Conservation (phyloP, 257 asterid genomes). For the Salvia splendens region DNA sequence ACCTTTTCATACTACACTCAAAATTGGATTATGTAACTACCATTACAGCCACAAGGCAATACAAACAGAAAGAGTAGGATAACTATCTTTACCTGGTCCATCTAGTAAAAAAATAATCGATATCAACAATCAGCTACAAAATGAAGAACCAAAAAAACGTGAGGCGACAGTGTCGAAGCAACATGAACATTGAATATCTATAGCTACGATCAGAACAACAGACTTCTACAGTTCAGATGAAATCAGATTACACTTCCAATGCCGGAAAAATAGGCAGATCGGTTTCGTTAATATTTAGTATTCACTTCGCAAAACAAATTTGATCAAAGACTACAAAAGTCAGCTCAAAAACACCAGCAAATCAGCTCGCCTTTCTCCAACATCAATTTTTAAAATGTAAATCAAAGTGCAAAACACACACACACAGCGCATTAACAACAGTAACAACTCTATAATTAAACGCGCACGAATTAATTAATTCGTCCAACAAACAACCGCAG, state of each 20-base stretch:
- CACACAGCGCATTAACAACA: not conserved
- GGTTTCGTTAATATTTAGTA: not conserved
- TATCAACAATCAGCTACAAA: slow-evolving; percentile 31
- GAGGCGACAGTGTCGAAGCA: slow-evolving; percentile 3
- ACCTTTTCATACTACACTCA: slow-evolving; percentile 80
- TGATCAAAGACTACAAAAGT: not conserved
- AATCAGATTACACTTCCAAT: slow-evolving; percentile 17
- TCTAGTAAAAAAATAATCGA: slow-evolving; percentile 34
- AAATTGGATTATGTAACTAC: slow-evolving; percentile 27
- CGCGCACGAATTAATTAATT: slow-evolving; percentile 8
- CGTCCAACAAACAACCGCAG: slow-evolving; percentile 14
- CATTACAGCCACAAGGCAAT: not conserved
- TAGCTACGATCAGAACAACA: slow-evolving; percentile 7
- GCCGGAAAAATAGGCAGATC: not conserved
- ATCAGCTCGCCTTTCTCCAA: slow-evolving; percentile 29
- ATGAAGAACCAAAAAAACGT: not conserved
- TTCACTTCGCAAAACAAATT: slow-evolving; percentile 20
- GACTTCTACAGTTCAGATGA: slow-evolving; percentile 15
- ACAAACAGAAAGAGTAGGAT: not conserved
- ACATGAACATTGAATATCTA: not conserved
- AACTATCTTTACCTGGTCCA: slow-evolving; percentile 72
- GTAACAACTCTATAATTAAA: not conserved
- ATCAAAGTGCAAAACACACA: not conserved
- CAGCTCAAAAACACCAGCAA: slow-evolving; percentile 16
- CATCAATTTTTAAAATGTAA: not conserved